Conservation (phyloP, 2,329 filamentous ascomycete species). For the Alternaria tenuissima region DNA sequence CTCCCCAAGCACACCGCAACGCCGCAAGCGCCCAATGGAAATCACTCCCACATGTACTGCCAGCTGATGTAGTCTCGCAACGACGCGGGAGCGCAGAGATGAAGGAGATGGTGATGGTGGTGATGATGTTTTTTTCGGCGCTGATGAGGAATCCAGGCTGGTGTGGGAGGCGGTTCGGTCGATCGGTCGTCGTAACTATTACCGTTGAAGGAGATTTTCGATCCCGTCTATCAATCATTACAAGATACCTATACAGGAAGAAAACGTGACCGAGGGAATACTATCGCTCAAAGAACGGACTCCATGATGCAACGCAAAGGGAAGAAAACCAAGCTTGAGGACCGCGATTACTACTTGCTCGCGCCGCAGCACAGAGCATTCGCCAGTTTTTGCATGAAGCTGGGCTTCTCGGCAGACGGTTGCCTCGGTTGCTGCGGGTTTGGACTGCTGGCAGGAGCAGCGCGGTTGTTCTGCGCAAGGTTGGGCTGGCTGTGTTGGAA, state of each 20-base stretch:
- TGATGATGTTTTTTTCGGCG: slow-evolving; percentile 20
- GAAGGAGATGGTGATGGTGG: slow-evolving; percentile 28
- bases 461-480: slow-evolving; percentile 71
- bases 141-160: slow-evolving; percentile 39
- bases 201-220: slow-evolving; percentile 47
- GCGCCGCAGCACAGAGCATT: slow-evolving; percentile 85
- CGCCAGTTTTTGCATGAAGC: slow-evolving; percentile 90
- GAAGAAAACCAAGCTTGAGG: slow-evolving; percentile 26
- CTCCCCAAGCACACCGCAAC: slow-evolving; percentile 31
- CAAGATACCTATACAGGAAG: slow-evolving; percentile 53
- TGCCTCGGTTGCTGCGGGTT: slow-evolving; percentile 62
- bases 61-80: slow-evolving; percentile 26
- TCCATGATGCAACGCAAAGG: slow-evolving; percentile 46
- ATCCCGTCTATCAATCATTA: slow-evolving; percentile 53
- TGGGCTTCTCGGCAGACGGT: slow-evolving; percentile 71
- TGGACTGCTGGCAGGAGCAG: slow-evolving; percentile 54
- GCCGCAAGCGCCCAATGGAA: slow-evolving; percentile 38
- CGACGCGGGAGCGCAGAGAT: slow-evolving; percentile 30
- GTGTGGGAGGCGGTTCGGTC: slow-evolving; percentile 30
- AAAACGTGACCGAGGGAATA: slow-evolving; percentile 40
- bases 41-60: slow-evolving; percentile 33
- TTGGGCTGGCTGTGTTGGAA: slow-evolving; percentile 96
- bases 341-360: slow-evolving; percentile 38
- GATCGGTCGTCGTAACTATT: slow-evolving; percentile 45
- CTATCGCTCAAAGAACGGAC: slow-evolving; percentile 46